phyloP scores from a whole-genome alignment of 1,284 basidiomycete genomes.

The Volvariella volvacea region DNA sequence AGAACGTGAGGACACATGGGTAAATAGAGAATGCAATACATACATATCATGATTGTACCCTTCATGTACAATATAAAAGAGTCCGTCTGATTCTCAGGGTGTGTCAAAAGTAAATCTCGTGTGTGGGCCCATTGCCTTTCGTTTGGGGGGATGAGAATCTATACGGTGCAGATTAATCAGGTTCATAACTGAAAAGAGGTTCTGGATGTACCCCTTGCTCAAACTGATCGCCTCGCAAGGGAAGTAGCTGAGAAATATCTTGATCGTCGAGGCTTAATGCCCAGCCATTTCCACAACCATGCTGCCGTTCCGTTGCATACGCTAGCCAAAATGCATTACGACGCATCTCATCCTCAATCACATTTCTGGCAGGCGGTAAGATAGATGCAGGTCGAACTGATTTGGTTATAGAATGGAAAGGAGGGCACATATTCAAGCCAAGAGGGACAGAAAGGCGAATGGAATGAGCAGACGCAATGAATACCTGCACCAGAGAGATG shows the following conservation, averaged over 20 bases:
- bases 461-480: slow-evolving; percentile 47
- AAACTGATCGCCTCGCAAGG: slow-evolving; percentile 54
- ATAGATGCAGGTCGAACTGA: slow-evolving; percentile 48
- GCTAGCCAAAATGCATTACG: slow-evolving; percentile 71
- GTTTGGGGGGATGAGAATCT: slow-evolving; percentile 47
- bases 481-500: no score
- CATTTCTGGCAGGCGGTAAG: slow-evolving; percentile 47
- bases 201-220: slow-evolving; percentile 45
- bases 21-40: slow-evolving; percentile 9
- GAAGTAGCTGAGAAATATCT: slow-evolving; percentile 64
- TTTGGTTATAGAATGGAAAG: slow-evolving; percentile 57
- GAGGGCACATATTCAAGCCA: slow-evolving; percentile 62
- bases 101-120: slow-evolving; percentile 47
- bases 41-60: slow-evolving; percentile 55
- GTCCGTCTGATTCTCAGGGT: slow-evolving; percentile 61
- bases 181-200: slow-evolving; percentile 4
- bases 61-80: slow-evolving; percentile 75
- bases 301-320: slow-evolving; percentile 59
- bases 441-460: slow-evolving; percentile 57
- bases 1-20: slow-evolving; percentile 1
- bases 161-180: background rate
- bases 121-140: slow-evolving; percentile 67
- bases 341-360: slow-evolving; percentile 63
- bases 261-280: slow-evolving; percentile 65
- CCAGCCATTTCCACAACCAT: slow-evolving; percentile 65